Percentiles rank a stretch among this genome's conserved stretches.
These are phyloP conservation scores for Karstenula rhodostoma DNA, from an alignment of 2,329 filamentous ascomycete genomes.

Conservation along the genomic window DNA sequence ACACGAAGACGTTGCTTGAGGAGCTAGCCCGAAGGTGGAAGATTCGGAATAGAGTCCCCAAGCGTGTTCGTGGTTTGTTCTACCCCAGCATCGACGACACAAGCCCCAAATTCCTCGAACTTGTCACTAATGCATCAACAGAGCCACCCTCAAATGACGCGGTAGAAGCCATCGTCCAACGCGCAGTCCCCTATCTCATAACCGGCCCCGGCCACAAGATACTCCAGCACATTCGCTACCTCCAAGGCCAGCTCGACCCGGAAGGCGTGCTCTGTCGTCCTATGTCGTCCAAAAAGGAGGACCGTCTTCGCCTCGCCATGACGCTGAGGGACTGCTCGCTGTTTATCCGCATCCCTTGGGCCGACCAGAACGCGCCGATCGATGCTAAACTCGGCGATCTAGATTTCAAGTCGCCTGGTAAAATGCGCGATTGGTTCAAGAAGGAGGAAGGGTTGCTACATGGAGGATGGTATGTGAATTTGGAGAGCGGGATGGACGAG, in stretches of 20 bases:
- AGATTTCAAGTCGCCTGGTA: conserved; percentile 55
- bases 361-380: conserved; percentile 25
- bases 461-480: conserved; percentile 51
- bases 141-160: neutral
- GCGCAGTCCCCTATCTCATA: conserved; percentile 35
- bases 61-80: neutral
- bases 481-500: conserved; percentile 4
- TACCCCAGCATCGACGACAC: neutral
- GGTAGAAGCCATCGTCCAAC: conserved; percentile 18
- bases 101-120: neutral
- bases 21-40: neutral
- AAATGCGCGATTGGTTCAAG: conserved; percentile 51
- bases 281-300: conserved; percentile 14
- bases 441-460: conserved; percentile 51
- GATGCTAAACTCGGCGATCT: conserved; percentile 57
- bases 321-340: conserved; percentile 58
- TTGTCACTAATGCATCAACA: neutral
- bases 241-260: conserved; percentile 51
- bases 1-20: neutral
- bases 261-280: conserved; percentile 35
- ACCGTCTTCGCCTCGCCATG: conserved; percentile 51
- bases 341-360: conserved; percentile 46
- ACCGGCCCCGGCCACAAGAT: conserved; percentile 46
- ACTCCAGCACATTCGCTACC: conserved; percentile 45
- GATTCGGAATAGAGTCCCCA: neutral